phyloP scores from a whole-genome alignment of 768 basidiomycete species.

The Infundibulicybe gibba region DNA sequence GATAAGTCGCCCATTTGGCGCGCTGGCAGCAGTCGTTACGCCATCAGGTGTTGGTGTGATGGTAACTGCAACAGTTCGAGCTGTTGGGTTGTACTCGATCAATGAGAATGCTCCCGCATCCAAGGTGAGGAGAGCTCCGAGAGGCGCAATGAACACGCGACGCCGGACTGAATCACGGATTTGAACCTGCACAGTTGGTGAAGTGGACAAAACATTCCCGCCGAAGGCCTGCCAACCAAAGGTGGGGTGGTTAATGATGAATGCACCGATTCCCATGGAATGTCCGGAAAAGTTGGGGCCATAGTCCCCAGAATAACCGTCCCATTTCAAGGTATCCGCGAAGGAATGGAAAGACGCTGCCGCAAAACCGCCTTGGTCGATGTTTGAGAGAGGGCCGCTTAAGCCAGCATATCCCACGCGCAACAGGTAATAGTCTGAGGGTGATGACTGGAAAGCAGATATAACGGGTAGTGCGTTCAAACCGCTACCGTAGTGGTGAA shows the following conservation, averaged over 20 bases:
- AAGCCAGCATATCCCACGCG: conserved; percentile 51
- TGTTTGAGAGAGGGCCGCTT: conserved; percentile 50
- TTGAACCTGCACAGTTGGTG: conserved; percentile 38
- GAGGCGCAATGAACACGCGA: conserved; percentile 47
- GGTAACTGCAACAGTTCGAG: conserved; percentile 33
- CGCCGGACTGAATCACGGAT: conserved; percentile 45
- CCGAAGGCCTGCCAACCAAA: conserved; percentile 65
- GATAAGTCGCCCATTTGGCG: conserved; percentile 41
- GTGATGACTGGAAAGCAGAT: conserved; percentile 40
- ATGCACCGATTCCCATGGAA: conserved; percentile 44
- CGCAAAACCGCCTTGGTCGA: conserved; percentile 56
- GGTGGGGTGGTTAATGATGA: conserved; percentile 47
- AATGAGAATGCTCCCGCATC: conserved; percentile 51
- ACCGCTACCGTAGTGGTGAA: conserved; percentile 57
- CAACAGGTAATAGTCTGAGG: conserved; percentile 47
- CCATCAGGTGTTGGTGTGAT: conserved; percentile 37
- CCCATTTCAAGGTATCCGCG: conserved; percentile 53
- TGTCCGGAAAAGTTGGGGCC: conserved; percentile 58
- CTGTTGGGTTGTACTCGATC: conserved; percentile 35
- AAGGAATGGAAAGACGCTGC: conserved; percentile 60
- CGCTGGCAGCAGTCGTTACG: conserved; percentile 35
- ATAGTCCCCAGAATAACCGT: conserved; percentile 57
- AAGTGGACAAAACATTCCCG: conserved; percentile 38
- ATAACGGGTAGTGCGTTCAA: conserved; percentile 54
- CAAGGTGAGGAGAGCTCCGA: conserved; percentile 40